Evolutionary conservation across 75 land plant species (phyloP).

Genomic region (Picea sitchensis): DNA sequence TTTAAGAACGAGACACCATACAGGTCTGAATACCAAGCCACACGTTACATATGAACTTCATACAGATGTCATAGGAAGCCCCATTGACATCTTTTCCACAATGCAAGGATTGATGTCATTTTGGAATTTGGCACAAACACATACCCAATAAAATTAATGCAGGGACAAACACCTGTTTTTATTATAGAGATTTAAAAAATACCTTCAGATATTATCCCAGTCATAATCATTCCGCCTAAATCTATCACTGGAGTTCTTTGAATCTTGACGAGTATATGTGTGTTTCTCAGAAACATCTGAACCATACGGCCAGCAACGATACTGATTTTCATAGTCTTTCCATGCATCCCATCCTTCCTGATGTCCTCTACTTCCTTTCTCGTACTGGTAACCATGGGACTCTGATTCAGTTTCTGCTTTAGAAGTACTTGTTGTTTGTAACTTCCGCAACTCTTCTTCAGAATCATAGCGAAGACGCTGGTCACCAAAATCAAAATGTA

Average conservation of each 20-base stretch:
- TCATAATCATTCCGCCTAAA: constrained; percentile 6
- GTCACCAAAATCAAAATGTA: background rate
- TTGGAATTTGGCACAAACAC: background rate
- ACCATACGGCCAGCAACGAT: background rate
- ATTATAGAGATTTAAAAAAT: background rate
- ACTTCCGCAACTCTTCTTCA: constrained; percentile 3
- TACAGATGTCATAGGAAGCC: background rate
- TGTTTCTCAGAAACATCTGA: constrained; percentile 3
- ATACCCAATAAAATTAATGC: background rate
- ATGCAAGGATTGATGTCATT: background rate
- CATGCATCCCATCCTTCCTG: constrained; percentile 7
- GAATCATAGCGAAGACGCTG: constrained; percentile 10
- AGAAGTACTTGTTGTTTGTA: background rate
- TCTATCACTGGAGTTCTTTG: background rate
- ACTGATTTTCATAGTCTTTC: constrained; percentile 9
- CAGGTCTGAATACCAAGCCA: background rate
- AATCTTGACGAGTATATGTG: background rate
- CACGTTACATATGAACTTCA: background rate
- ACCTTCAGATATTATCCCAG: constrained; percentile 1
- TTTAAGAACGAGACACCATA: background rate
- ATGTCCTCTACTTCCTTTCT: constrained; percentile 2
- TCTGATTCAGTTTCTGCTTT: background rate
- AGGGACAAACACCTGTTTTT: background rate
- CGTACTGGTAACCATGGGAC: background rate
- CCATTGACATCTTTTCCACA: background rate